Percentiles rank a stretch among this genome's conserved stretches.
Conservation (phyloP, 257 asterid species). For the Mentha longifolia region DNA sequence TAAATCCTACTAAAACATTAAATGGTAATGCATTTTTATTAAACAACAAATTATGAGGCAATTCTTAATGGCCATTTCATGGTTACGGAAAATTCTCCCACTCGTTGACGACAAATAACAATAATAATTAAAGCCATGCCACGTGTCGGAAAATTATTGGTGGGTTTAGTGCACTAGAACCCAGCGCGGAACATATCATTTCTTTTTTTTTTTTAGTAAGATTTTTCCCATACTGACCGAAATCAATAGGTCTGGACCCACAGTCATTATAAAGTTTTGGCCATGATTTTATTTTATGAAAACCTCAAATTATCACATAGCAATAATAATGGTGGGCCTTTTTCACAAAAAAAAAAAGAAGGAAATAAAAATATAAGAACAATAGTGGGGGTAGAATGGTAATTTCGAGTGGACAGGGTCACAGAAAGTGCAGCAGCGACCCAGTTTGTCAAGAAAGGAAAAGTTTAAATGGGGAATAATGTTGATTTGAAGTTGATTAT, state of each 20-base stretch:
- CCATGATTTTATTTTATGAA: neutral
- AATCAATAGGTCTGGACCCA: conserved; percentile 30
- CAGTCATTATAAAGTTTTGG: conserved; percentile 14
- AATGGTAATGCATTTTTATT: too few species aligned
- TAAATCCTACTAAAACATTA: too few species aligned
- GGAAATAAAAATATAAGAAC: too few species aligned
- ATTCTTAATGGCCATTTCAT: too few species aligned
- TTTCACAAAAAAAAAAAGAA: too few species aligned
- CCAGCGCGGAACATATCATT: neutral
- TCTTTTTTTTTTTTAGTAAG: neutral
- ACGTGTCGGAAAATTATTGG: neutral
- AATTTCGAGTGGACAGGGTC: too few species aligned
- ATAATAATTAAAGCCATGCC: neutral
- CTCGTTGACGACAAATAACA: neutral
- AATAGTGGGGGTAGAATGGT: too few species aligned
- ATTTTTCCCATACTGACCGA: conserved; percentile 1
- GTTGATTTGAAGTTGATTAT: too few species aligned
- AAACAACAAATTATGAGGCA: neutral
- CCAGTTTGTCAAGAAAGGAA: too few species aligned
- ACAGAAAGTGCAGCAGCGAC: too few species aligned
- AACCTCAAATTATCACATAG: neutral
- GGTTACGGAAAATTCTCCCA: neutral
- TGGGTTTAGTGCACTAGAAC: neutral
- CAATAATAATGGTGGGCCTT: too few species aligned
- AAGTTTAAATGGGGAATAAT: too few species aligned